A percentile compares a stretch with the other conserved stretches of the same genome.
Conservation (phyloP, 2,329 filamentous ascomycete genomes). For the Penicillium frequentans region DNA sequence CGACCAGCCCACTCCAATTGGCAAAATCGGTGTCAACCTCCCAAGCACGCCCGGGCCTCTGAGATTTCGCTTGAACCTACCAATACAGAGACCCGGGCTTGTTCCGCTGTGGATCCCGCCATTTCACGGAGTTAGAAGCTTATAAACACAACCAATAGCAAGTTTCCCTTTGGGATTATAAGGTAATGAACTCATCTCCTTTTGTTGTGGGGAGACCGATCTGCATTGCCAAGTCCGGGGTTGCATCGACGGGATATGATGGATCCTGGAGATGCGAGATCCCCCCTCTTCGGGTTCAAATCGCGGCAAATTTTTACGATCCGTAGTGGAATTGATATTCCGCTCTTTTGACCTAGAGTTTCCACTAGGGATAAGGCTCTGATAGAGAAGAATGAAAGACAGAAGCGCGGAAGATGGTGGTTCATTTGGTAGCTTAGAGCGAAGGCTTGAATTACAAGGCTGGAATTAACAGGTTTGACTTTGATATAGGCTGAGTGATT, state of each 20-base stretch:
- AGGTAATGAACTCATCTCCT: not conserved
- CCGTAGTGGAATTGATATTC: too few relatives aligned
- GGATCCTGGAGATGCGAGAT: not conserved
- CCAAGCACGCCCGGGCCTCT: not conserved
- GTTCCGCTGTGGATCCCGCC: constrained; percentile 13
- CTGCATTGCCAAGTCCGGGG: not conserved
- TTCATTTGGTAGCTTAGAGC: too few relatives aligned
- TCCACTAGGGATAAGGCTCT: too few relatives aligned
- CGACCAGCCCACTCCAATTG: not conserved
- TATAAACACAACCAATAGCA: constrained; percentile 2
- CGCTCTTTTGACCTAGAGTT: too few relatives aligned
- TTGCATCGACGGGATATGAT: not conserved
- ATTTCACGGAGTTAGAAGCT: not conserved
- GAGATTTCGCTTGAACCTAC: constrained; percentile 9
- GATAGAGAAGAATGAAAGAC: too few relatives aligned
- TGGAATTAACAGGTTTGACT: too few relatives aligned
- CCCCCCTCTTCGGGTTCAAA: not conserved
- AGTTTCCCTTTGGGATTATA: not conserved
- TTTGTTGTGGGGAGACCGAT: not conserved
- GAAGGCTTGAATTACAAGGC: too few relatives aligned
- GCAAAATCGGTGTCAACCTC: not conserved
- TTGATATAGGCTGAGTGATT: too few relatives aligned
- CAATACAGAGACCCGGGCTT: constrained; percentile 1
- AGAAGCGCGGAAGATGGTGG: too few relatives aligned
- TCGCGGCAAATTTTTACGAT: not conserved